These are phyloP conservation scores for Diaporthe citri DNA, from an alignment of 2,329 filamentous ascomycete genomes.

Conservation along the genomic window DNA sequence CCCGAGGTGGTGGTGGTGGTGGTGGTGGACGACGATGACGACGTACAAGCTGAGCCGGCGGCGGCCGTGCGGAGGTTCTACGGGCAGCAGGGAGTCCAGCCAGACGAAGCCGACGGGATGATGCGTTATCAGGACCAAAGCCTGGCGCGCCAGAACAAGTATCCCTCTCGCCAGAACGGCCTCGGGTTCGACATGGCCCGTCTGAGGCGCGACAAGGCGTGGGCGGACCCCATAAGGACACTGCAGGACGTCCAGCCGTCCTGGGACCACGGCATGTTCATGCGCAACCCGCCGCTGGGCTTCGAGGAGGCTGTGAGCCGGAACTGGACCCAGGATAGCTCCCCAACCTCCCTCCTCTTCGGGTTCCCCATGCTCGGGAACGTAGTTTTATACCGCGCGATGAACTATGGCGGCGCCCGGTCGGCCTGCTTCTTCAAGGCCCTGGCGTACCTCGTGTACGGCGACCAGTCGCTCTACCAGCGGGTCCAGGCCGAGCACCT, in stretches of 20 bases:
- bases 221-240: not conserved
- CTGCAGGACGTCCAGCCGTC: not conserved
- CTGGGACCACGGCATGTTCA: conserved; percentile 21
- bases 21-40: not conserved
- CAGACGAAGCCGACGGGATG: not conserved
- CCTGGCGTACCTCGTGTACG: conserved; percentile 47
- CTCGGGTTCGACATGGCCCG: conserved; percentile 37
- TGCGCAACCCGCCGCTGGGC: not conserved
- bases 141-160: not conserved
- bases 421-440: conserved; percentile 52
- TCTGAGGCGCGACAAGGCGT: conserved; percentile 32
- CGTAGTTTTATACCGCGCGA: conserved; percentile 47
- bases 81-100: not conserved
- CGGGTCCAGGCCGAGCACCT: conserved; percentile 53
- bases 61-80: conserved; percentile 8
- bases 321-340: conserved; percentile 3
- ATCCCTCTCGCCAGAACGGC: conserved; percentile 24
- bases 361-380: conserved; percentile 51
- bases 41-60: not conserved
- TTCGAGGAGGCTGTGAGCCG: conserved; percentile 36
- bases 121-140: conserved; percentile 20
- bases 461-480: conserved; percentile 44
- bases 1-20: not conserved
- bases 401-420: conserved; percentile 42
- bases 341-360: conserved; percentile 36